Evolutionary conservation across 345 rosid species (phyloP).

Genomic region (Rhodamnia rubescens): DNA sequence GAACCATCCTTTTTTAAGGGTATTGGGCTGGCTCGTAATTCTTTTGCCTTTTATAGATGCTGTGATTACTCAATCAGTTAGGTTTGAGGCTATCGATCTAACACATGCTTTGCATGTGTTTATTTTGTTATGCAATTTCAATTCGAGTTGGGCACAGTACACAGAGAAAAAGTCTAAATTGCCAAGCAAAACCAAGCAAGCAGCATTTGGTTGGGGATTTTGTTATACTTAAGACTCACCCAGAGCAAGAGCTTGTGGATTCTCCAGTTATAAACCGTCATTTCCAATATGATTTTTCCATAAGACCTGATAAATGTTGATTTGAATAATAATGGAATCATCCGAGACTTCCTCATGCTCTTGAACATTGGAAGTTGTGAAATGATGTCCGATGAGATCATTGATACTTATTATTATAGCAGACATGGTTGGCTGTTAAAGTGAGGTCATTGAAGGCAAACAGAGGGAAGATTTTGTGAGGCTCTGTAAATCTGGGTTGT

Average conservation of each 20-base stretch:
- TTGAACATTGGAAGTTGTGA: neutral
- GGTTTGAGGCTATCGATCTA: neutral
- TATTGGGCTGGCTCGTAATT: neutral
- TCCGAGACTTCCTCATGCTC: neutral
- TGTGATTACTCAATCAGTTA: neutral
- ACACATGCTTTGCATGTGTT: neutral
- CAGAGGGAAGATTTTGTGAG: neutral
- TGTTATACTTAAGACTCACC: neutral
- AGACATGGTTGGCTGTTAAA: neutral
- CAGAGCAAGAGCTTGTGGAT: neutral
- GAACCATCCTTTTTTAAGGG: neutral
- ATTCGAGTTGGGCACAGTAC: neutral
- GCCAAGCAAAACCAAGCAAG: neutral
- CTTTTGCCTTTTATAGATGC: neutral
- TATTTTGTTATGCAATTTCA: neutral
- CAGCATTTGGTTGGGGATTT: neutral
- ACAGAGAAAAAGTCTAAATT: neutral
- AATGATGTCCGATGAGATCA: neutral
- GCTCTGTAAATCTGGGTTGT: neutral
- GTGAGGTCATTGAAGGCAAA: neutral
- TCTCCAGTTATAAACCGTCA: neutral
- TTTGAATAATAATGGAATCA: neutral
- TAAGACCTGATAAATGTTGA: neutral
- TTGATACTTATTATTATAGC: neutral
- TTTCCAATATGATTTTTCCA: neutral